Evolutionary conservation across 2,329 filamentous ascomycete species (phyloP).

Genomic region (Aspergillus floridensis): DNA sequence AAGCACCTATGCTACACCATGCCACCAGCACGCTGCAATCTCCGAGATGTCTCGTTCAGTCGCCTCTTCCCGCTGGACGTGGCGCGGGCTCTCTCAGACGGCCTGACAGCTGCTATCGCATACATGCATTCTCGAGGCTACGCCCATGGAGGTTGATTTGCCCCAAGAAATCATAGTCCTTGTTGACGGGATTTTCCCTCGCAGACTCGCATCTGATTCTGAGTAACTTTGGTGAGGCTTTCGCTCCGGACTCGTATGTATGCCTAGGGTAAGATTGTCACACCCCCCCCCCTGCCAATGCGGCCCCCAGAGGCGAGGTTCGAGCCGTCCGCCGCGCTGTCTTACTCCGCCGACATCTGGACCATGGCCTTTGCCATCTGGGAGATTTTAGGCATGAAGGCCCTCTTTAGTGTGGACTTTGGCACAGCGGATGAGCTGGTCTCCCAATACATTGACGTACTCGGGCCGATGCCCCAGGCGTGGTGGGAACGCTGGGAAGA

Average conservation of each 20-base stretch:
- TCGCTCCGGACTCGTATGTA: slow-evolving; percentile 23
- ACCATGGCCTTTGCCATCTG: slow-evolving; percentile 38
- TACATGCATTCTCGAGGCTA: slow-evolving; percentile 29
- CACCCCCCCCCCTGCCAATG: slow-evolving; percentile 18
- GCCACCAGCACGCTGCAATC: slow-evolving; percentile 23
- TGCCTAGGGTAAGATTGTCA: too few species aligned
- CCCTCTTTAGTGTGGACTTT: slow-evolving; percentile 13
- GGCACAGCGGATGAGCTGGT: slow-evolving; percentile 14
- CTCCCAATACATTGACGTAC: slow-evolving; percentile 15
- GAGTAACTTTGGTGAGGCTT: slow-evolving; percentile 27
- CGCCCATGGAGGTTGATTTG: slow-evolving; percentile 24
- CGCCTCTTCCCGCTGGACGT: slow-evolving; percentile 29
- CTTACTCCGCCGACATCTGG: slow-evolving; percentile 40
- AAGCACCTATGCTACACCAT: slow-evolving; percentile 27
- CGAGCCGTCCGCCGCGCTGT: slow-evolving; percentile 23
- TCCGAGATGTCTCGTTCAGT: slow-evolving; percentile 28
- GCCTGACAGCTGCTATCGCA: slow-evolving; percentile 22
- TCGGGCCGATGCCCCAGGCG: slow-evolving; percentile 17
- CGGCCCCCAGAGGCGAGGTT: slow-evolving; percentile 14
- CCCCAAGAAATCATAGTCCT: not conserved
- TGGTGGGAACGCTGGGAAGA: slow-evolving; percentile 23
- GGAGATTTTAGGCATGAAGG: slow-evolving; percentile 21
- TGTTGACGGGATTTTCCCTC: slow-evolving; percentile 22
- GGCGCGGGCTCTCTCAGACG: slow-evolving; percentile 21
- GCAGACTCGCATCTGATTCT: slow-evolving; percentile 30